Evolutionary conservation across 495 filamentous ascomycete genomes (phyloP), one percentile per base, ranked within the genome.

Genomic region (Tuber brumale): DNA sequence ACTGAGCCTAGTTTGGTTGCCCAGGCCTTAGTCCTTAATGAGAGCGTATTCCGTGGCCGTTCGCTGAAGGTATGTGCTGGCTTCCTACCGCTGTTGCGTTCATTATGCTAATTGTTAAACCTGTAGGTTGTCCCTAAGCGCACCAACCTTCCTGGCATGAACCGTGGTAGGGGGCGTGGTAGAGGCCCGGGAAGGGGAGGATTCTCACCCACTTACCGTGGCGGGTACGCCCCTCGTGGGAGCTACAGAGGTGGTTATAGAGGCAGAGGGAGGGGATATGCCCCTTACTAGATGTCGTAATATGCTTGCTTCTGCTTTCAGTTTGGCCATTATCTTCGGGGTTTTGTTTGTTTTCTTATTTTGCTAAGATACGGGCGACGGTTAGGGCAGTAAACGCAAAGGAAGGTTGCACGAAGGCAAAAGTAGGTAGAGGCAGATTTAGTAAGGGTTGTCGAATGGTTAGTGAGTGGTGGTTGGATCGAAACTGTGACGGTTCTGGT

Each of bases 131-230:
- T 94, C 2, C 96, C 96, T 7, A 99, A 99, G 85, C 92, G 96
- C 61, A 99, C 96, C 72, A 99, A 99, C 83, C 86, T 99, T 66
- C 96, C 96, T 1, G 96, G 96, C 77, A 93, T 98, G 93, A 90
- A 90, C 77, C 90, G 94, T 43, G 92, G 92, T 44, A 88, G 92
- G 72, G 91, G 95, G 31, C 88, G 93, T 74, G 90, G 91, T 74
- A 88, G 88, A 35, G 85, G 88, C 35, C 84, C 88, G 74, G 86
- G 86, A 71, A 89, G 92, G 76, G 89, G 93, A 72, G 89, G 91
- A 61, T 86, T 84, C 71, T 81, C 85, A 72, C 84, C 89, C 21
- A 85, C 87, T 75, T 86, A 87, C 77, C 86, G 89, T 76, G 91
- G 89, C 70, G 88, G 89, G 44, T 91, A 88, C 82, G 81, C 84